Evolutionary conservation across 1,284 basidiomycete genomes (phyloP).

Genomic region (Sporisorium reilianum): DNA sequence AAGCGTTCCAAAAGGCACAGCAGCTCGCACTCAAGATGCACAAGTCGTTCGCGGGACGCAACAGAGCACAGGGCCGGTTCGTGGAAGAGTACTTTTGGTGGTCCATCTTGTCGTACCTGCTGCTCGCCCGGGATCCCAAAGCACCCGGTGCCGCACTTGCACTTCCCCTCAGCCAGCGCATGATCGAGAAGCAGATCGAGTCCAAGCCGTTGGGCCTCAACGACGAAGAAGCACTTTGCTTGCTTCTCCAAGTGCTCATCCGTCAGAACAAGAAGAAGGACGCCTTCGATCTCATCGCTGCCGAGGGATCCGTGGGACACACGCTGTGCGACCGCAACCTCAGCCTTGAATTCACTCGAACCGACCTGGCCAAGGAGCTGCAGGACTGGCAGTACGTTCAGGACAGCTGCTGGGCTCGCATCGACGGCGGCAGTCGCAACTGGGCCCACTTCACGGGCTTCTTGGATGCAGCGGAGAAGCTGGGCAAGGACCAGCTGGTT

Average conservation of each 20-base stretch:
- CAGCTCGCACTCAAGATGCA: constrained; percentile 55
- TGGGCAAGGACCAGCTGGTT: constrained; percentile 27
- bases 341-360: constrained; percentile 74
- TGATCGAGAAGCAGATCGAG: constrained; percentile 78
- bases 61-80: constrained; percentile 83
- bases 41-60: constrained; percentile 73
- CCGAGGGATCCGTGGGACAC: constrained; percentile 72
- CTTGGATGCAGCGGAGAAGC: constrained; percentile 38
- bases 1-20: constrained; percentile 62
- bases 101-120: constrained; percentile 81
- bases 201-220: constrained; percentile 79
- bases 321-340: constrained; percentile 79
- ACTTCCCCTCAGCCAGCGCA: constrained; percentile 75
- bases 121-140: constrained; percentile 71
- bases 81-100: constrained; percentile 82
- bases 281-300: constrained; percentile 79
- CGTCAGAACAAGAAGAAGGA: constrained; percentile 72
- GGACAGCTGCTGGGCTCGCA: constrained; percentile 74
- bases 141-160: constrained; percentile 73
- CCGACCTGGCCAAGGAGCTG: constrained; percentile 50
- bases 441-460: constrained; percentile 40
- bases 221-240: constrained; percentile 80
- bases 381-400: constrained; percentile 73
- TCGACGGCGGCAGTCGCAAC: constrained; percentile 56
- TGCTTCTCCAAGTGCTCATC: constrained; percentile 79